phyloP scores from a whole-genome alignment of 2,329 filamentous ascomycete species.

The Cytospora paraplurivora region DNA sequence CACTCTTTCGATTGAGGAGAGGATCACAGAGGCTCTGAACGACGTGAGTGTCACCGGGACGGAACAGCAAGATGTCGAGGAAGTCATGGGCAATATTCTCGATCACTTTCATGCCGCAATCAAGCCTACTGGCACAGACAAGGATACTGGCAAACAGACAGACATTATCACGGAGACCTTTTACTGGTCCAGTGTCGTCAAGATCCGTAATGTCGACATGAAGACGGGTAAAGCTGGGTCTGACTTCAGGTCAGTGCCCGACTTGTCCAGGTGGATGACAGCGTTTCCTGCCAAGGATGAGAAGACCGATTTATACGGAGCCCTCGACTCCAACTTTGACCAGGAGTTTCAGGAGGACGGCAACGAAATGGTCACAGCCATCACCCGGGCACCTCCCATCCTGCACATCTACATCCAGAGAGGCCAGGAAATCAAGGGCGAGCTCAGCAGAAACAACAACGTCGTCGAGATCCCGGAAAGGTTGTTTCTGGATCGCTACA shows the following conservation, averaged over 20 bases:
- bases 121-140: conserved; percentile 64
- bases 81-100: conserved; percentile 91
- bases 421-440: conserved; percentile 67
- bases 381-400: conserved; percentile 77
- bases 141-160: conserved; percentile 69
- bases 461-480: conserved; percentile 78
- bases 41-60: conserved; percentile 53
- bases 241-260: conserved; percentile 57
- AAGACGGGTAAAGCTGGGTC: conserved; percentile 48
- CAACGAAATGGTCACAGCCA: conserved; percentile 67
- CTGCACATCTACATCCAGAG: conserved; percentile 89
- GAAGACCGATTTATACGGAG: conserved; percentile 72
- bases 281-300: conserved; percentile 56
- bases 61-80: conserved; percentile 91
- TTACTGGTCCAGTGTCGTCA: conserved; percentile 63
- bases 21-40: conserved; percentile 49
- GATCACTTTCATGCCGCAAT: conserved; percentile 91
- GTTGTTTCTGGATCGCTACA: conserved; percentile 86
- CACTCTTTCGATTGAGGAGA: conserved; percentile 46
- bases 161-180: conserved; percentile 77
- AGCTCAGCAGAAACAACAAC: conserved; percentile 66
- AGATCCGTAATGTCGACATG: conserved; percentile 46
- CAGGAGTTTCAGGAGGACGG: conserved; percentile 72
- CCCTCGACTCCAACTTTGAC: conserved; percentile 84
- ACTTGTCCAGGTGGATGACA: conserved; percentile 57